A percentile compares a stretch with the other conserved stretches of the same genome.
phyloP scores from a whole-genome alignment of 2,329 filamentous ascomycete species.

The Fonsecaea monophora region DNA sequence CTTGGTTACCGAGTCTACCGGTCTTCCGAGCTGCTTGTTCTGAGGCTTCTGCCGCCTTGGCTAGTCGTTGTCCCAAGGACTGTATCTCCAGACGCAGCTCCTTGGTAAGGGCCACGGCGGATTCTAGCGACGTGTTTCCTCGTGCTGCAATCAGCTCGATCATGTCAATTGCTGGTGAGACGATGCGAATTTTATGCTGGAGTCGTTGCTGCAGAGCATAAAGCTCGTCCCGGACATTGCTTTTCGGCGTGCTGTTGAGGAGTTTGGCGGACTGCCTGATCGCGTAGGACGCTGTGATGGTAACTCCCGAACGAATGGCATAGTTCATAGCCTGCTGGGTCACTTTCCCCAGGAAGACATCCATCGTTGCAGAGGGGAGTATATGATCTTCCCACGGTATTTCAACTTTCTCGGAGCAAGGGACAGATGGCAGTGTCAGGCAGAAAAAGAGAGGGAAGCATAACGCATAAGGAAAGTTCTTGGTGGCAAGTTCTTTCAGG shows the following conservation, averaged over 20 bases:
- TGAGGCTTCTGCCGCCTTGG: slow-evolving; percentile 70
- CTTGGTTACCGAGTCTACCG: slow-evolving; percentile 51
- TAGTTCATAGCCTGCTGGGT: slow-evolving; percentile 87
- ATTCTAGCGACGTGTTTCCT: slow-evolving; percentile 82
- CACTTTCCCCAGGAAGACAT: slow-evolving; percentile 69
- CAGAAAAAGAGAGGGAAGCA: not conserved
- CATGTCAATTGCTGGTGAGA: slow-evolving; percentile 89
- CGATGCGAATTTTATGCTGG: slow-evolving; percentile 85
- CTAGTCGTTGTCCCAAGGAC: slow-evolving; percentile 75
- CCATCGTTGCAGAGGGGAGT: slow-evolving; percentile 63
- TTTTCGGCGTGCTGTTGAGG: slow-evolving; percentile 73
- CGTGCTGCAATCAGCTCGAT: slow-evolving; percentile 84
- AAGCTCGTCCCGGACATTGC: slow-evolving; percentile 74
- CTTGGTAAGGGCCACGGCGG: slow-evolving; percentile 81
- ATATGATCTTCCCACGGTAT: not conserved
- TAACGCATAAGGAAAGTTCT: not conserved
- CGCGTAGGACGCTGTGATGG: slow-evolving; percentile 84
- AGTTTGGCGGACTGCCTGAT: slow-evolving; percentile 79
- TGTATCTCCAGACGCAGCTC: slow-evolving; percentile 84
- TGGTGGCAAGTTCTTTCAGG: slow-evolving; percentile 22
- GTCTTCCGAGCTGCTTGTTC: slow-evolving; percentile 54
- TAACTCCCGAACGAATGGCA: slow-evolving; percentile 86
- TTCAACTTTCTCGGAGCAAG: not conserved
- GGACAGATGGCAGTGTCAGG: not conserved
- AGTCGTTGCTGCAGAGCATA: slow-evolving; percentile 73